phyloP scores from a whole-genome alignment of 331 rosid genomes.

The Arachis monticola region DNA sequence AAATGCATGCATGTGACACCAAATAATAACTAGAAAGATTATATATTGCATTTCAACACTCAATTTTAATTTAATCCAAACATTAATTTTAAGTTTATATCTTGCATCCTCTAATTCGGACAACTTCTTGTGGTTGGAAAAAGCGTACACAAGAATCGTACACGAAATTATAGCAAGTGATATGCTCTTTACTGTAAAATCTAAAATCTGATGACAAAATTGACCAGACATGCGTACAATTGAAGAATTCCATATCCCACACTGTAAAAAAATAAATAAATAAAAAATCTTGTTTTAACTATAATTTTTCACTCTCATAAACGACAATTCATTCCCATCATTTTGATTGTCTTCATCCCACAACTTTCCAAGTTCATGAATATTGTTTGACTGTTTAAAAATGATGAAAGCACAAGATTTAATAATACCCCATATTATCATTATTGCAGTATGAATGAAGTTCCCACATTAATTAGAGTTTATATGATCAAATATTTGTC shows the following conservation, averaged over 20 bases:
- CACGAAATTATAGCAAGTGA: constrained; percentile 38
- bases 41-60: not conserved
- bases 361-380: constrained; percentile 41
- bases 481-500: constrained; percentile 16
- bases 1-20: not conserved
- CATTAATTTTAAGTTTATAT: constrained; percentile 30
- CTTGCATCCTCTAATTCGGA: constrained; percentile 31
- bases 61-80: not conserved
- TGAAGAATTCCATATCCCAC: constrained; percentile 43
- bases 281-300: constrained; percentile 19
- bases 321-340: constrained; percentile 29
- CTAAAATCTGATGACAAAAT: constrained; percentile 30
- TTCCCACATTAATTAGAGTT: constrained; percentile 12
- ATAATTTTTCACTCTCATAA: constrained; percentile 37
- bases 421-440: constrained; percentile 31
- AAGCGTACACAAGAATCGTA: constrained; percentile 46
- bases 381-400: constrained; percentile 41
- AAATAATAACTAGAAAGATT: not conserved
- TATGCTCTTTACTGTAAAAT: constrained; percentile 43
- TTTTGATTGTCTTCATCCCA: constrained; percentile 36
- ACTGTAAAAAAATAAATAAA: not conserved
- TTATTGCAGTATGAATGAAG: constrained; percentile 43
- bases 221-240: constrained; percentile 56
- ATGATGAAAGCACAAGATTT: constrained; percentile 1
- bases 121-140: constrained; percentile 35